These are phyloP conservation scores for Helichrysum umbraculigerum DNA, from an alignment of 129 eudicot species.

Conservation along the genomic window DNA sequence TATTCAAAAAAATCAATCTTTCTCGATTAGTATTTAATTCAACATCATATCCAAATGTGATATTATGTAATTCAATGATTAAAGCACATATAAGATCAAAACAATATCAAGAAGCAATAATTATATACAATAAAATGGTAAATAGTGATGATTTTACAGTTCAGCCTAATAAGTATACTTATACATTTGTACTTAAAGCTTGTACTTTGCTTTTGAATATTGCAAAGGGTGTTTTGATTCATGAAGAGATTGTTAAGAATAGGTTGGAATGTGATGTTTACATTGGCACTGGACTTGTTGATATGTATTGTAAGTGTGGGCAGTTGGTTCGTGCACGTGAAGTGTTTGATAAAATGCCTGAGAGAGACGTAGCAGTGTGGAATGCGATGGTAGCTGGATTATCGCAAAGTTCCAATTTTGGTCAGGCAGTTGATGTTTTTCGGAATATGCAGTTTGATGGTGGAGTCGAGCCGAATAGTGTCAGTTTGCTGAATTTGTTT, in stretches of 20 bases:
- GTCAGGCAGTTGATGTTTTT: slow-evolving; percentile 41
- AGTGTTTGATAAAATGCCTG: slow-evolving; percentile 65
- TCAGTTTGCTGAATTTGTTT: slow-evolving; percentile 67
- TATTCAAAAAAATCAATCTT: slow-evolving; percentile 42
- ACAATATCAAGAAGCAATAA: slow-evolving; percentile 44
- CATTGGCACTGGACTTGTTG: slow-evolving; percentile 61
- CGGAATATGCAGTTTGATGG: slow-evolving; percentile 42
- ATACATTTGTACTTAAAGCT: slow-evolving; percentile 64
- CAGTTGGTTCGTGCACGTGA: slow-evolving; percentile 42
- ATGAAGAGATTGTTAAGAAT: slow-evolving; percentile 39
- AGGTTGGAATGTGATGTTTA: slow-evolving; percentile 56
- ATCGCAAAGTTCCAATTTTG: slow-evolving; percentile 41
- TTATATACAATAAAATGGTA: slow-evolving; percentile 47
- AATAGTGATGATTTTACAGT: not conserved
- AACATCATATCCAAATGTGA: slow-evolving; percentile 49
- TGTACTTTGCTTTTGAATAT: slow-evolving; percentile 56
- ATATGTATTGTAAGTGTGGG: slow-evolving; percentile 67
- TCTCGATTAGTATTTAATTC: slow-evolving; percentile 49
- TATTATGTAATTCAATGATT: slow-evolving; percentile 57
- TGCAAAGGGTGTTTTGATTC: slow-evolving; percentile 44
- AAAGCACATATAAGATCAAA: slow-evolving; percentile 60
- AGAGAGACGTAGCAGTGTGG: slow-evolving; percentile 62
- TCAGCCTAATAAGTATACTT: slow-evolving; percentile 61
- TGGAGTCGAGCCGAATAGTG: slow-evolving; percentile 49
- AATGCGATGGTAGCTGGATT: slow-evolving; percentile 63